A percentile compares a stretch with the other conserved stretches of the same genome.
Conservation (phyloP, 768 basidiomycete genomes). For the Lentinus tigrinus region DNA sequence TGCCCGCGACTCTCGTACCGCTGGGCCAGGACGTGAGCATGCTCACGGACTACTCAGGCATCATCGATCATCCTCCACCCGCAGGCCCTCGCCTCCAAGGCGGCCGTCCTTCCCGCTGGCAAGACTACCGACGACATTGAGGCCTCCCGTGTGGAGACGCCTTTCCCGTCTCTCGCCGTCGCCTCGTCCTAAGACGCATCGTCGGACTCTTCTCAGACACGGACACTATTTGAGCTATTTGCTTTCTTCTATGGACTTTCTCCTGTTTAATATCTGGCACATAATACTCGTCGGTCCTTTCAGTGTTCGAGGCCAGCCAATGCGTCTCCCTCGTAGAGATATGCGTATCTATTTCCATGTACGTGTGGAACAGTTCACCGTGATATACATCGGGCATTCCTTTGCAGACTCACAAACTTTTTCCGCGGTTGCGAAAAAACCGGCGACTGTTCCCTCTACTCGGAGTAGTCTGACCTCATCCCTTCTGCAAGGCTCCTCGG, state of each 20-base stretch:
- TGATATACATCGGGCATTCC: neutral
- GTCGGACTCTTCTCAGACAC: neutral
- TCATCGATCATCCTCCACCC: conserved; percentile 3
- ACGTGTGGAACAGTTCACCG: too few species aligned
- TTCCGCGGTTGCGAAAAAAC: too few species aligned
- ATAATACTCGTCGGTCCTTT: too few species aligned
- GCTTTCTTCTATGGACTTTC: too few species aligned
- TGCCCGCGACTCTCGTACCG: neutral
- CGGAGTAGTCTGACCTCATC: conserved; percentile 35
- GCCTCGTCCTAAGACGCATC: neutral
- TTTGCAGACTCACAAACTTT: neutral
- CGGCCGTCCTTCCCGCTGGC: conserved; percentile 10
- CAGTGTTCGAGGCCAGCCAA: too few species aligned
- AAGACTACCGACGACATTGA: conserved; percentile 2
- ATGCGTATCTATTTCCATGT: too few species aligned
- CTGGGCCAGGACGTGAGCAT: conserved; percentile 25
- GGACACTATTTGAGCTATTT: neutral
- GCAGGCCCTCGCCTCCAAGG: conserved; percentile 3
- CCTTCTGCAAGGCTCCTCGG: conserved; percentile 78
- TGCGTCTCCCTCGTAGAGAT: too few species aligned
- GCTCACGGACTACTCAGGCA: conserved; percentile 11
- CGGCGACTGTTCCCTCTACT: too few species aligned
- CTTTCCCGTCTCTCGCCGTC: conserved; percentile 3
- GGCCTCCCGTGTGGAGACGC: neutral
- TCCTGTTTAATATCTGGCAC: too few species aligned